Evolutionary conservation across 2,329 filamentous ascomycete genomes (phyloP).

Genomic region (Ceratocystis cacaofunesta): DNA sequence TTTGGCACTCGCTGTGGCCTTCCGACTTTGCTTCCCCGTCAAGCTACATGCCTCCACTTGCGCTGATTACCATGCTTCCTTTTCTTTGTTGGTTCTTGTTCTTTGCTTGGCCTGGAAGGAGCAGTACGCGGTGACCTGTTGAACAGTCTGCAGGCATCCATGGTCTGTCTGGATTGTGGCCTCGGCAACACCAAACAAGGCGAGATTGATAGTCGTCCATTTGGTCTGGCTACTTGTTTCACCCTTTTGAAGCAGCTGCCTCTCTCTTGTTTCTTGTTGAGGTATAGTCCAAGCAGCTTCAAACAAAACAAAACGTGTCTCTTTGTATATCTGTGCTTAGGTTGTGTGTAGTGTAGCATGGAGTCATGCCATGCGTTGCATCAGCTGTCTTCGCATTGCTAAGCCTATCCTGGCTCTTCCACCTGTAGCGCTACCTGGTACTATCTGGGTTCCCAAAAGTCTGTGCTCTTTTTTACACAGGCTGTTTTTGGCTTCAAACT

Average conservation of each 20-base stretch:
- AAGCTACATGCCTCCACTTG: not conserved
- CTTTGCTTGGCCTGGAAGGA: not conserved
- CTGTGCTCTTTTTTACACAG: not conserved
- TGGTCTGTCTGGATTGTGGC: not conserved
- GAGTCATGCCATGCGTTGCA: not conserved
- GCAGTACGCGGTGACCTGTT: not conserved
- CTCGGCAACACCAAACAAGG: no score
- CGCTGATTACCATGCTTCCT: no score
- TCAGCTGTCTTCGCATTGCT: not conserved
- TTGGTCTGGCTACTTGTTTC: not conserved
- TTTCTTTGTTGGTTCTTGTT: not conserved
- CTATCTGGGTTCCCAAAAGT: not conserved
- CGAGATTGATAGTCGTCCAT: no score
- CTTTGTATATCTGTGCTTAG: not conserved
- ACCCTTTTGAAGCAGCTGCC: not conserved
- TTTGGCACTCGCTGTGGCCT: not conserved
- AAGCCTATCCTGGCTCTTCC: not conserved
- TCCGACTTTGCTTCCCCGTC: not conserved
- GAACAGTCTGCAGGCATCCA: not conserved
- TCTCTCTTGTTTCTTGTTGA: not conserved
- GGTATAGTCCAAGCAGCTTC: not conserved
- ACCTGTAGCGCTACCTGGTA: not conserved
- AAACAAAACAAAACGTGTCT: not conserved
- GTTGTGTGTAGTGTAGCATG: not conserved
- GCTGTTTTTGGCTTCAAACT: not conserved